Base-by-base conservation (phyloP, 495 filamentous ascomycete species). In the Aspergillus haitiensis region DNA sequence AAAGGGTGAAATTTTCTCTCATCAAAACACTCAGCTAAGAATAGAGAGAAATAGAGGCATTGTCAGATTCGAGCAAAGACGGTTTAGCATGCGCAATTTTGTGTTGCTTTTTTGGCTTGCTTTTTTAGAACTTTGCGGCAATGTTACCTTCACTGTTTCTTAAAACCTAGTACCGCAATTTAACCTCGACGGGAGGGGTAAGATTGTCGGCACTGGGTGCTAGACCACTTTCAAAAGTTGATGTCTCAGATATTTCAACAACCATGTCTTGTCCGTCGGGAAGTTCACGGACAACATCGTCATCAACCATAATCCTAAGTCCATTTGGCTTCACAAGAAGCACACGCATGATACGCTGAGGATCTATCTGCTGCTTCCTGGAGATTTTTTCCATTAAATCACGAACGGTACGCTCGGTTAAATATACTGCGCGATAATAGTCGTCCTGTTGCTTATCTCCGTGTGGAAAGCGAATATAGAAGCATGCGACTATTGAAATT, bases 251-350 rank as follows among this genome's bases (percentile, higher is more conserved):
- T 62, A 88, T 81, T 64, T 88, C 86, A 53, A 82, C 82, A 37
- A 82, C 80, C 86, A 98, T 93, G 66, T 97, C 93, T 66, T 97
- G 90, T 9, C 93, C 92, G 75, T 98, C 94, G 0, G 86, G 80
- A 13, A 98, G 78, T 69, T 92, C 88, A 18, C 82, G 82, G 21
- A 98, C 85, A 31, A 94, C 86, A 48, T 96, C 92, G 62, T 98
- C 90, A 69, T 98, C 94, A 55, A 97, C 80, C 69, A 93, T 85
- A 45, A 98, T 86, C 64, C 89, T 84, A 6, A 97, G 70, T 0
- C 92, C 91, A 58, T 83, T 83, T 27, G 82, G 73, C 27, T 88
- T 87, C 56, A 92, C 76, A 40, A 81, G 90, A 27, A 96, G 70
- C 2, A 87, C 86, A 31, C 88, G 85, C 12, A 84, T 70, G 40